phyloP scores from a whole-genome alignment of 352 stramenopile genomes.

The Phytophthora fragariae region DNA sequence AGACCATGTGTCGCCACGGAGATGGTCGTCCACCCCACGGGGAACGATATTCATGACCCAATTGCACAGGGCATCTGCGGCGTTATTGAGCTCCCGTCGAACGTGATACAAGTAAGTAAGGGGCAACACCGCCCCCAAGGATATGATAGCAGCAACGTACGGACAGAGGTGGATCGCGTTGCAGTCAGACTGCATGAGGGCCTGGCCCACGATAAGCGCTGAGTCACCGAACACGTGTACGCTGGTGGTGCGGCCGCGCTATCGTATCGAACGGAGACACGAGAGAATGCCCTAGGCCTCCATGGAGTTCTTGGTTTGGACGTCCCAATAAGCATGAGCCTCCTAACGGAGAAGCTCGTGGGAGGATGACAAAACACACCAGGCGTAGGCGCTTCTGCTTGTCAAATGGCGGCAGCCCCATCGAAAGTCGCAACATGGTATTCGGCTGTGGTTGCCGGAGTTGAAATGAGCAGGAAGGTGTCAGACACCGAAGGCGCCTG shows the following conservation, averaged over 20 bases:
- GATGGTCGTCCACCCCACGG: background rate
- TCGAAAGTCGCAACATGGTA: slow-evolving; percentile 19
- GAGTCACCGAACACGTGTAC: slow-evolving; percentile 27
- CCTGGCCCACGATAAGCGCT: slow-evolving; percentile 16
- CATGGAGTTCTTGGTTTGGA: slow-evolving; percentile 35
- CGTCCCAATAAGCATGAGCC: background rate
- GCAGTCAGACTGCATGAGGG: slow-evolving; percentile 5
- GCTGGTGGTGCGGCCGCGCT: background rate
- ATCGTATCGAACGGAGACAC: slow-evolving; percentile 17
- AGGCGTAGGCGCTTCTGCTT: slow-evolving; percentile 12
- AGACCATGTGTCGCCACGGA: background rate
- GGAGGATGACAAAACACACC: slow-evolving; percentile 21
- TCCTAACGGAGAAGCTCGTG: slow-evolving; percentile 14
- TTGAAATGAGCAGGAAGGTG: background rate
- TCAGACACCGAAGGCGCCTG: background rate
- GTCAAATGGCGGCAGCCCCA: background rate
- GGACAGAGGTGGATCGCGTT: background rate
- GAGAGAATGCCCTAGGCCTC: slow-evolving; percentile 30
- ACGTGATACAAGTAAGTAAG: slow-evolving; percentile 10
- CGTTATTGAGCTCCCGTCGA: background rate
- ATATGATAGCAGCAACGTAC: slow-evolving; percentile 18
- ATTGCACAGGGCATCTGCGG: slow-evolving; percentile 24
- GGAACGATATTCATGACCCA: slow-evolving; percentile 26
- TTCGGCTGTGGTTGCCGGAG: background rate
- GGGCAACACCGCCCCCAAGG: background rate